Base-by-base conservation (phyloP, 2,329 filamentous ascomycete species). In the Raffaelea albimanens region DNA sequence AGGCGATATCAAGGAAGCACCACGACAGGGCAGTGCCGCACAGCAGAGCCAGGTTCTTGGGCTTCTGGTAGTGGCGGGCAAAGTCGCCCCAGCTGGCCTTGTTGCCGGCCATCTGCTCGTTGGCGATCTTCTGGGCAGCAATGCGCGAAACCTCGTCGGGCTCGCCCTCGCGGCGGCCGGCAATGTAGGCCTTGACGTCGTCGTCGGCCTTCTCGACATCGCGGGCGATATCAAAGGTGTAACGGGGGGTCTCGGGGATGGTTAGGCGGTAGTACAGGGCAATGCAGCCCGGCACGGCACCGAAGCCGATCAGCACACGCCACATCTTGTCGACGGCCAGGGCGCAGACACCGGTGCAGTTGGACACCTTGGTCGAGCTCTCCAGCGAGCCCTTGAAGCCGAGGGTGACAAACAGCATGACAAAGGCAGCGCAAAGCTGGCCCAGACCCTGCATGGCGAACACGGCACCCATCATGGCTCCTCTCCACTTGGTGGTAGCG, bases 391-490 rank as follows among this genome's bases (percentile, higher is more conserved):
- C 67, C 64, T 80, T 84, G 72, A 87, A 89, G 43, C 82, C 83
- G 14, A 80, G 68, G 0, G 83, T 85, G 48, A 85, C 76, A 57
- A 90, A 85, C 42, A 93, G 70, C 62, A 87, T 83, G 53, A 93
- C 72, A 25, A 91, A 76, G 42, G 85, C 85, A 43, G 83, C 86
- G 22, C 71, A 72, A 47, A 93, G 80, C 64, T 93, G 87, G 19
- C 87, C 87, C 45, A 93, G 75, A 54, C 87, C 86, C 63, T 94
- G 87, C 85, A 90, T 91, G 55, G 86, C 85, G 59, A 93, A 93
- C 46, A 93, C 87, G 16, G 85, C 75, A 31, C 80, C 85, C 82
- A 94, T 90, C 83, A 93, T 93, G 54, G 85, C 85, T 55, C 86
- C 87, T 64, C 87, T 72, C 81, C 85, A 90, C 65, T 84, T 88